Evolutionary conservation across 208 protist genomes (phyloP).

Genomic region (Wallacemonas sp.): DNA sequence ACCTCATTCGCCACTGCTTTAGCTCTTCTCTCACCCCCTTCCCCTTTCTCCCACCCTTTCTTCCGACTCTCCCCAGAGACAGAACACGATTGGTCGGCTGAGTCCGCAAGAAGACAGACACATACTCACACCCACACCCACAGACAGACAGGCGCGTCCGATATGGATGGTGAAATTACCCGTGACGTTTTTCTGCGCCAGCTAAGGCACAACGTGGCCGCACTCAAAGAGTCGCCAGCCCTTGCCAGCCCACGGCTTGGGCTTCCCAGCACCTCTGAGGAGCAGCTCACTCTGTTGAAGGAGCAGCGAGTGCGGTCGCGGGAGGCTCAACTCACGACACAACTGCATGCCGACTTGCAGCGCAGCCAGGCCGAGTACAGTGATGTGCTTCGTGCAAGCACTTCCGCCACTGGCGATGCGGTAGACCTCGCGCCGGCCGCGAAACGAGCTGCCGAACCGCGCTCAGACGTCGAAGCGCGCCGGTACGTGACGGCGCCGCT

Average conservation of each 20-base stretch:
- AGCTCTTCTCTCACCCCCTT: no score
- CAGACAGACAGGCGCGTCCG: no score
- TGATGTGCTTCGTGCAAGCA: conserved; percentile 7
- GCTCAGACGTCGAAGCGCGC: conserved; percentile 34
- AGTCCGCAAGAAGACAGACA: background rate
- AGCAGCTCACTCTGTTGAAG: background rate
- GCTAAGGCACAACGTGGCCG: background rate
- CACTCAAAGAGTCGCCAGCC: background rate
- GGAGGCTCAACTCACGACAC: background rate
- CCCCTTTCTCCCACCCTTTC: no score
- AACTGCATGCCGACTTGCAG: conserved; percentile 13
- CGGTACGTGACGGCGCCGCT: conserved; percentile 25
- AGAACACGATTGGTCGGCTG: no score
- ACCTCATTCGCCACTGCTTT: no score
- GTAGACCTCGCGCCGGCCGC: background rate
- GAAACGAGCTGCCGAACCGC: conserved; percentile 13
- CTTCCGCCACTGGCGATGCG: background rate
- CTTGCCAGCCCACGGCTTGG: background rate
- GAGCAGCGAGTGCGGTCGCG: background rate
- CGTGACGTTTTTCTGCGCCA: conserved; percentile 10
- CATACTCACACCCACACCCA: background rate
- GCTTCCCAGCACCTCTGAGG: background rate
- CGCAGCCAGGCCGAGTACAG: conserved; percentile 16
- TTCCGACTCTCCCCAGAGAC: no score
- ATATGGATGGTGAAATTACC: conserved; percentile 9